Conservation (phyloP, 768 basidiomycete genomes). For the Tulasnella calospora region DNA sequence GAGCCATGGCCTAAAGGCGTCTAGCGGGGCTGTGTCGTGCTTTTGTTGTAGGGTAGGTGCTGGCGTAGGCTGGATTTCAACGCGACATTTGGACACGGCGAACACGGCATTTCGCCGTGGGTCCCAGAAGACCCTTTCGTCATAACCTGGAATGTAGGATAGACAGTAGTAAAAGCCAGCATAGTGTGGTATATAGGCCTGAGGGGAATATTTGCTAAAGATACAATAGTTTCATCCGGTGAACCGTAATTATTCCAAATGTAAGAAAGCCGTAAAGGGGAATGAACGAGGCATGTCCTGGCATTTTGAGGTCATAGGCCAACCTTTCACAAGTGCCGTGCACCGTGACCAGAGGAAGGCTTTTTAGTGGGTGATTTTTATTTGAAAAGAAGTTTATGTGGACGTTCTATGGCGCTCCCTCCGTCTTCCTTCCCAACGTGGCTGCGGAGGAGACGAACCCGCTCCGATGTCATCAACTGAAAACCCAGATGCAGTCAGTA, state of each 20-base stretch:
- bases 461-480: background rate
- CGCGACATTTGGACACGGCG: slow-evolving; percentile 5
- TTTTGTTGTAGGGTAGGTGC: background rate
- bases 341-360: too few species aligned
- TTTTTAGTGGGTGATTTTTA: background rate
- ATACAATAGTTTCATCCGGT: background rate
- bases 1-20: background rate
- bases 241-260: background rate
- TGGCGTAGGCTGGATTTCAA: slow-evolving; percentile 2
- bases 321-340: too few species aligned
- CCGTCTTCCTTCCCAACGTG: background rate
- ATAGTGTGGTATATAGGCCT: background rate
- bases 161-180: background rate
- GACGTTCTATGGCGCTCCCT: background rate
- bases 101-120: slow-evolving; percentile 2
- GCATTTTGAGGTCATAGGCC: background rate
- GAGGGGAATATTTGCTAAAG: background rate
- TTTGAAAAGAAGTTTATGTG: background rate
- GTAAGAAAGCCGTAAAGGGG: background rate
- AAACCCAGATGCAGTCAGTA: background rate
- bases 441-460: background rate
- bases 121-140: background rate
- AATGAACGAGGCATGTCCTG: background rate
- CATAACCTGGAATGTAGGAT: too few species aligned
- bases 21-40: background rate